phyloP scores from a whole-genome alignment of 148 eudicot genomes.

The Vaccinium myrtillus region DNA sequence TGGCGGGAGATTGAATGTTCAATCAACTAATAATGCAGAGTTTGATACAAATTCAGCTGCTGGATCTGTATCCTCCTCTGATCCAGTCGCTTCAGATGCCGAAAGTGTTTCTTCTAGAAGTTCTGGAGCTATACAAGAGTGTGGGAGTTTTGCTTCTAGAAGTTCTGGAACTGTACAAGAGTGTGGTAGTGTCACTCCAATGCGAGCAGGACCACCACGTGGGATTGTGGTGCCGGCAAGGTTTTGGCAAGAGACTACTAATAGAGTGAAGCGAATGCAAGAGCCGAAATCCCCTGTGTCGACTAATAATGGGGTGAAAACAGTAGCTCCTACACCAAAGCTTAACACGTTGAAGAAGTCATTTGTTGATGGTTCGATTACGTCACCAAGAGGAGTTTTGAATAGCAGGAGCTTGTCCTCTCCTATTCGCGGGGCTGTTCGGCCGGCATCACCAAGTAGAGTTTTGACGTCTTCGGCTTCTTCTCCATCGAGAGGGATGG shows the following conservation, averaged over 20 bases:
- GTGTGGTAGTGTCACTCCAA: conserved; percentile 20
- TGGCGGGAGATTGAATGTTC: conserved; percentile 25
- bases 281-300: conserved; percentile 53
- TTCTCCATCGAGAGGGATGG: conserved; percentile 45
- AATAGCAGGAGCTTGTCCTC: conserved; percentile 48
- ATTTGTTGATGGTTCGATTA: conserved; percentile 28
- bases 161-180: conserved; percentile 32
- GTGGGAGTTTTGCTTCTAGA: conserved; percentile 32
- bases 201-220: conserved; percentile 42
- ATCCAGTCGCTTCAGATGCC: conserved; percentile 40
- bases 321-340: conserved; percentile 25
- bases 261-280: conserved; percentile 30
- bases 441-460: conserved; percentile 34
- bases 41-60: conserved; percentile 23
- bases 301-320: conserved; percentile 26
- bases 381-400: conserved; percentile 40
- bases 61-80: conserved; percentile 32
- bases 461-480: conserved; percentile 25
- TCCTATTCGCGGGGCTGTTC: conserved; percentile 53
- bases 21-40: conserved; percentile 7
- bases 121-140: conserved; percentile 30
- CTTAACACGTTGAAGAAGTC: conserved; percentile 30
- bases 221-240: conserved; percentile 58
- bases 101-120: conserved; percentile 62
- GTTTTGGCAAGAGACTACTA: conserved; percentile 53